These are phyloP conservation scores for Tricholoma saponaceum DNA, from an alignment of 768 basidiomycete genomes.

Conservation along the genomic window DNA sequence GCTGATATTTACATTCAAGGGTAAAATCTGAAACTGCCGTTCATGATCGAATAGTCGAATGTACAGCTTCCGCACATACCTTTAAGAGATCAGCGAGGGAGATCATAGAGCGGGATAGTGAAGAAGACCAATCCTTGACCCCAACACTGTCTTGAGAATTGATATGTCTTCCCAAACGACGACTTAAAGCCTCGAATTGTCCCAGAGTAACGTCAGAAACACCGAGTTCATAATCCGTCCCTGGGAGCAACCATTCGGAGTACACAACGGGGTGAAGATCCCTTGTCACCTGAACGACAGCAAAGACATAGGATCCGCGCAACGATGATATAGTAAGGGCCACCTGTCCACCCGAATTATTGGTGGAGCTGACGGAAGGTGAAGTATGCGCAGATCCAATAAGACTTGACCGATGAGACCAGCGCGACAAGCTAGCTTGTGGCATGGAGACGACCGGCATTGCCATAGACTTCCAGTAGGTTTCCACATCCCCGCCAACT, in stretches of 20 bases:
- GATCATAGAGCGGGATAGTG: conserved; percentile 54
- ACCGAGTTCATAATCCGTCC: conserved; percentile 66
- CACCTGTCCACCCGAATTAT: conserved; percentile 44
- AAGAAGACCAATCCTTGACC: conserved; percentile 41
- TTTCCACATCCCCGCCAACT: conserved; percentile 93
- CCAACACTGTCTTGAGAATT: conserved; percentile 19
- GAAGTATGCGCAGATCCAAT: conserved; percentile 64
- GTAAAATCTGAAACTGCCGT: conserved; percentile 43
- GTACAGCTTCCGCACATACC: conserved; percentile 38
- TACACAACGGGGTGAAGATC: conserved; percentile 90
- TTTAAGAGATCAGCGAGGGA: conserved; percentile 73
- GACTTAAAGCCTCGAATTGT: conserved; percentile 73
- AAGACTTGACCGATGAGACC: conserved; percentile 37
- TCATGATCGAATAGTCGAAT: conserved; percentile 3
- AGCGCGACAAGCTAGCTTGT: conserved; percentile 32
- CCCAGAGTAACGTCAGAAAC: conserved; percentile 80
- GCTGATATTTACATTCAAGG: conserved; percentile 64
- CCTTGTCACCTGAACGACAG: conserved; percentile 87
- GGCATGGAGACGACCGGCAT: conserved; percentile 41
- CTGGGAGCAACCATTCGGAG: conserved; percentile 71
- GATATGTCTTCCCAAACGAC: conserved; percentile 41
- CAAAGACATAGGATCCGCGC: conserved; percentile 81
- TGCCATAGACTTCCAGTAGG: conserved; percentile 94
- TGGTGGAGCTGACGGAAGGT: conserved; percentile 58
- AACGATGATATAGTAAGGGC: conserved; percentile 82